A percentile compares a stretch with the other conserved stretches of the same genome.
phyloP scores from a whole-genome alignment of 2,329 filamentous ascomycete species.

The Ploettnerulaceae sp. region DNA sequence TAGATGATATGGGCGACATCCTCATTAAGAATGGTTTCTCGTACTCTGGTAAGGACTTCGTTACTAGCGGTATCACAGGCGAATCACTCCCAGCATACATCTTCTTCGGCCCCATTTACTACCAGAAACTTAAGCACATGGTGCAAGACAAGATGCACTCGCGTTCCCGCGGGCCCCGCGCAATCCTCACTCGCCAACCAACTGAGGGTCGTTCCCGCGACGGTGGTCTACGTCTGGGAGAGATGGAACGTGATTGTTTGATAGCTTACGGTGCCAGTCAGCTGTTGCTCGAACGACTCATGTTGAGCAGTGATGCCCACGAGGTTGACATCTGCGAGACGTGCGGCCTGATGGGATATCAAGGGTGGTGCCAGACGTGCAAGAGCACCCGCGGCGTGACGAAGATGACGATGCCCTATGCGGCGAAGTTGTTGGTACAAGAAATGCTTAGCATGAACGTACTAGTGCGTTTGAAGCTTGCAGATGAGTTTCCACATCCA shows the following conservation, averaged over 20 bases:
- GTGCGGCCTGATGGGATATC: slow-evolving; percentile 93
- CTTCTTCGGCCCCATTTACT: slow-evolving; percentile 98
- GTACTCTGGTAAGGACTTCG: slow-evolving; percentile 95
- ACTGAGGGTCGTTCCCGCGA: slow-evolving; percentile 92
- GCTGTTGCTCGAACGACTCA: slow-evolving; percentile 84
- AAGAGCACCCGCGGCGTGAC: slow-evolving; percentile 78
- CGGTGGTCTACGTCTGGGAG: slow-evolving; percentile 86
- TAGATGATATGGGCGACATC: slow-evolving; percentile 83
- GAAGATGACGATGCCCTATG: slow-evolving; percentile 95
- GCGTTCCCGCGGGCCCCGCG: slow-evolving; percentile 80
- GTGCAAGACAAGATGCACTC: slow-evolving; percentile 99
- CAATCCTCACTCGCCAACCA: slow-evolving; percentile 89
- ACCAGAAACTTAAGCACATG: slow-evolving; percentile 99
- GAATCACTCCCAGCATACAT: slow-evolving; percentile 93
- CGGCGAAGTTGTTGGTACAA: slow-evolving; percentile 91
- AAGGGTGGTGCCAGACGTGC: slow-evolving; percentile 92
- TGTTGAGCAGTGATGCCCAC: slow-evolving; percentile 89
- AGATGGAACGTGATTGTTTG: slow-evolving; percentile 98
- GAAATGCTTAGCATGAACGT: slow-evolving; percentile 99
- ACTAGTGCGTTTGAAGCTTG: slow-evolving; percentile 82
- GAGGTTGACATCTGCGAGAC: slow-evolving; percentile 89
- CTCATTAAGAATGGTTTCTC: slow-evolving; percentile 86
- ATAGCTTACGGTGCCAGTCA: slow-evolving; percentile 96
- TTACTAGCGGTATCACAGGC: slow-evolving; percentile 91
- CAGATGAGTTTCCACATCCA: slow-evolving; percentile 77